phyloP scores from a whole-genome alignment of 1,139 yeast species.

The Nakaseomyces kungkrabaensis region DNA sequence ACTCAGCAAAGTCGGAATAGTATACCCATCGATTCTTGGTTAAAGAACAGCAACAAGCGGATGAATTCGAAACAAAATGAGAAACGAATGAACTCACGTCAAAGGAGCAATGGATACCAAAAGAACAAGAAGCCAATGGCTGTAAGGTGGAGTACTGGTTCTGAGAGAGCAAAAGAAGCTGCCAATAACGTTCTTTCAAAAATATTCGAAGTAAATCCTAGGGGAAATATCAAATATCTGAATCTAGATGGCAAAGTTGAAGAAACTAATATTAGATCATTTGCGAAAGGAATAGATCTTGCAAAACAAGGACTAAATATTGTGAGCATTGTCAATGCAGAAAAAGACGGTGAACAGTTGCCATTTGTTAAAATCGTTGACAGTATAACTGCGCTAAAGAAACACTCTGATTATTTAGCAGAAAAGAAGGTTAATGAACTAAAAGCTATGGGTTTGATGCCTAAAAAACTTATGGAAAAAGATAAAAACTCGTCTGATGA shows the following conservation, averaged over 20 bases:
- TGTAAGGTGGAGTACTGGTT: constrained; percentile 24
- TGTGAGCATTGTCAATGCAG: constrained; percentile 17
- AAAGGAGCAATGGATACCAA: neutral
- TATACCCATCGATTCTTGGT: constrained; percentile 1
- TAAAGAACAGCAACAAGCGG: neutral
- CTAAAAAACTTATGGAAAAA: constrained; percentile 8
- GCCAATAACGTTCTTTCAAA: constrained; percentile 17
- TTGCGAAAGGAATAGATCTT: constrained; percentile 22
- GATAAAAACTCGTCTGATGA: constrained; percentile 23
- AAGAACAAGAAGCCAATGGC: constrained; percentile 9
- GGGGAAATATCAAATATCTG: constrained; percentile 20
- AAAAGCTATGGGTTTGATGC: constrained; percentile 18
- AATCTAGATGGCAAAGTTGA: constrained; percentile 17
- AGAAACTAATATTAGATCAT: constrained; percentile 15
- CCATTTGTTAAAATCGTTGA: constrained; percentile 33
- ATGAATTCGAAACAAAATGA: neutral
- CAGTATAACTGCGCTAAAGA: constrained; percentile 30
- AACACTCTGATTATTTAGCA: constrained; percentile 34
- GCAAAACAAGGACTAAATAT: constrained; percentile 19
- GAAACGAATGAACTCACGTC: neutral
- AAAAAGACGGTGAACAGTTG: constrained; percentile 9
- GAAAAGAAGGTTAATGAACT: constrained; percentile 27
- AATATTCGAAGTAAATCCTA: constrained; percentile 18
- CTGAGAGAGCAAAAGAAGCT: constrained; percentile 25
- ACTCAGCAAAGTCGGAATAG: neutral